A percentile compares a stretch with the other conserved stretches of the same genome.
phyloP scores from a whole-genome alignment of 176 grass and related monocot genomes.

The Tuctoria greenei region DNA sequence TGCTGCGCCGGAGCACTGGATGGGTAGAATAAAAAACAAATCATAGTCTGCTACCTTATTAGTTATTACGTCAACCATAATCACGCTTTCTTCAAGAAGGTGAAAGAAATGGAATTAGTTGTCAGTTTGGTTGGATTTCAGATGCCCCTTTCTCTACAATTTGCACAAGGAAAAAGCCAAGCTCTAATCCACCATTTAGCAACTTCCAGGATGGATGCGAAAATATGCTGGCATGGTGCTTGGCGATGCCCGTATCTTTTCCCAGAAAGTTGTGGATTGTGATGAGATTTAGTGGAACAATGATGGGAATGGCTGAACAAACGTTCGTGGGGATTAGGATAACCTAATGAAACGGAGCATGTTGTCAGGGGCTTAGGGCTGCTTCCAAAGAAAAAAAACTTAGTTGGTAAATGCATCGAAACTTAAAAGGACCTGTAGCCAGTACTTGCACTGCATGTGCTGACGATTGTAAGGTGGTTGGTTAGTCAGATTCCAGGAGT shows the following conservation, averaged over 20 bases:
- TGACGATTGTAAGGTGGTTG: slow-evolving; percentile 19
- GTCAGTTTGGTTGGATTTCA: slow-evolving; percentile 43
- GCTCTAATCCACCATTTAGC: neutral
- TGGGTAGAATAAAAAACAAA: too few species aligned
- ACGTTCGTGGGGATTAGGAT: slow-evolving; percentile 37
- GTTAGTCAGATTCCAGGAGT: slow-evolving; percentile 14
- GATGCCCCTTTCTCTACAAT: slow-evolving; percentile 25
- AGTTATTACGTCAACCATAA: neutral
- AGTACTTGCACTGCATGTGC: slow-evolving; percentile 29
- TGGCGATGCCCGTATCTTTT: slow-evolving; percentile 33
- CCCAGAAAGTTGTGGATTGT: slow-evolving; percentile 19
- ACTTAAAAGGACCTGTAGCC: neutral
- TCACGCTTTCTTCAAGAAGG: slow-evolving; percentile 32
- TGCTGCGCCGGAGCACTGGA: too few species aligned
- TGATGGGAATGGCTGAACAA: slow-evolving; percentile 51
- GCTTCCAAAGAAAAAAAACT: slow-evolving; percentile 26
- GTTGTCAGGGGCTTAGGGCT: neutral
- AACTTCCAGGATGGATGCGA: slow-evolving; percentile 32
- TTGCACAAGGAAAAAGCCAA: slow-evolving; percentile 20
- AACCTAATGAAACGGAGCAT: slow-evolving; percentile 36
- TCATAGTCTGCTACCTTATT: too few species aligned
- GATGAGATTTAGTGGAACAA: slow-evolving; percentile 47
- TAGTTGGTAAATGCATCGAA: slow-evolving; percentile 28
- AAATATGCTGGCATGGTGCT: slow-evolving; percentile 25
- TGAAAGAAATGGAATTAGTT: neutral